These are phyloP conservation scores for Collybiopsis luxurians DNA, from an alignment of 768 basidiomycete species.

Conservation along the genomic window DNA sequence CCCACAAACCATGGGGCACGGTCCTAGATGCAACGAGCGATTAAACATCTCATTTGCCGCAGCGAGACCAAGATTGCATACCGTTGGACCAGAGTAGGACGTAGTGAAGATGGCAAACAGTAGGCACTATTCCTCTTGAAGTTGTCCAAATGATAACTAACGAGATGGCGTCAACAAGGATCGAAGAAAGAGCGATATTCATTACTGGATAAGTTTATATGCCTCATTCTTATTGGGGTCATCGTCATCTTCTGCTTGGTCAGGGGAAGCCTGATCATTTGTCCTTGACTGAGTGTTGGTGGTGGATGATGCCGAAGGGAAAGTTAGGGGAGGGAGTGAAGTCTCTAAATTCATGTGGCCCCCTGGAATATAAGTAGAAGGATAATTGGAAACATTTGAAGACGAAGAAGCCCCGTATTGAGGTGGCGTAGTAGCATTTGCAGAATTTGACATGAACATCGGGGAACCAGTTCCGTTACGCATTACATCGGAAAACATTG, in stretches of 20 bases:
- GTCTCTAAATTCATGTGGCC: constrained; percentile 59
- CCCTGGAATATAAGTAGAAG: constrained; percentile 50
- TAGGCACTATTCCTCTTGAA: constrained; percentile 84
- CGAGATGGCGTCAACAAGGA: constrained; percentile 1
- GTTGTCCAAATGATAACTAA: constrained; percentile 89
- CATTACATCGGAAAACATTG: constrained; percentile 60
- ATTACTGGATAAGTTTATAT: constrained; percentile 77
- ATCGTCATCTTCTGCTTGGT: constrained; percentile 57
- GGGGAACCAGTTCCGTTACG: constrained; percentile 51
- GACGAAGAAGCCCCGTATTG: constrained; percentile 38
- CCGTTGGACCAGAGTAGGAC: constrained; percentile 88
- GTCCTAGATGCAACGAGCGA: constrained; percentile 61
- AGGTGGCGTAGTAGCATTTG: constrained; percentile 34
- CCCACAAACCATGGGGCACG: constrained; percentile 77
- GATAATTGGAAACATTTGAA: constrained; percentile 38
- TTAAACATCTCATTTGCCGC: not conserved
- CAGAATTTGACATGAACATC: constrained; percentile 55
- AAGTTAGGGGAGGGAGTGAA: constrained; percentile 48
- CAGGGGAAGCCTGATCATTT: constrained; percentile 27
- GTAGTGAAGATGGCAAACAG: constrained; percentile 82
- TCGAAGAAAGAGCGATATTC: constrained; percentile 8
- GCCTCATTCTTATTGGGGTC: constrained; percentile 79
- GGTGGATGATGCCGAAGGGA: constrained; percentile 39
- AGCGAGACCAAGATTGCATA: constrained; percentile 24
- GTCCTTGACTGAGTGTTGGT: constrained; percentile 18